phyloP scores from a whole-genome alignment of 257 asterid species.

The Nicotiana tomentosiformis region DNA sequence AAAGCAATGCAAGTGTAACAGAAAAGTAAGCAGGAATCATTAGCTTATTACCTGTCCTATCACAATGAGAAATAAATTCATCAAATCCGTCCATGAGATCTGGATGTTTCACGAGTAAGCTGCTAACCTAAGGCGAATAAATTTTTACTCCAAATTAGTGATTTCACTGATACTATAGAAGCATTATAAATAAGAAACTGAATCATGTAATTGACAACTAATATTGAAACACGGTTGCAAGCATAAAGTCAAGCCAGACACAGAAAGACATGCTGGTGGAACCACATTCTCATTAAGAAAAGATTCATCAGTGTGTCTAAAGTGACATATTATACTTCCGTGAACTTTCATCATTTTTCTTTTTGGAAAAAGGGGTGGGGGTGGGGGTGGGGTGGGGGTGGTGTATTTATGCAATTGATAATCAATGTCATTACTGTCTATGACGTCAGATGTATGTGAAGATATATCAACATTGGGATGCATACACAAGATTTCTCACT shows the following conservation, averaged over 20 bases:
- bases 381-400: no score
- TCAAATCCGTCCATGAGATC: slow-evolving; percentile 62
- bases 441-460: background rate
- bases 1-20: background rate
- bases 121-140: slow-evolving; percentile 39
- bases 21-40: slow-evolving; percentile 10
- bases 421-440: background rate
- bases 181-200: slow-evolving; percentile 14
- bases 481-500: background rate
- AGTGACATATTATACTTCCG: background rate
- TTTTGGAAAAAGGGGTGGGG: background rate
- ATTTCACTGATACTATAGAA: slow-evolving; percentile 11
- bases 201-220: slow-evolving; percentile 5
- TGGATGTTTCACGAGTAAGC: slow-evolving; percentile 48
- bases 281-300: slow-evolving; percentile 4
- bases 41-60: slow-evolving; percentile 44
- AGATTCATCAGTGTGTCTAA: background rate
- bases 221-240: background rate
- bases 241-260: background rate
- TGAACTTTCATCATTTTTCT: background rate
- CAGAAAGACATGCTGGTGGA: background rate
- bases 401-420: background rate
- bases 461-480: background rate
- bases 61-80: slow-evolving; percentile 39
- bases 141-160: slow-evolving; percentile 21